Percentiles rank a stretch among this genome's conserved stretches.
These are phyloP conservation scores for Suillus luteus DNA, from an alignment of 768 basidiomycete species.

Conservation along the genomic window DNA sequence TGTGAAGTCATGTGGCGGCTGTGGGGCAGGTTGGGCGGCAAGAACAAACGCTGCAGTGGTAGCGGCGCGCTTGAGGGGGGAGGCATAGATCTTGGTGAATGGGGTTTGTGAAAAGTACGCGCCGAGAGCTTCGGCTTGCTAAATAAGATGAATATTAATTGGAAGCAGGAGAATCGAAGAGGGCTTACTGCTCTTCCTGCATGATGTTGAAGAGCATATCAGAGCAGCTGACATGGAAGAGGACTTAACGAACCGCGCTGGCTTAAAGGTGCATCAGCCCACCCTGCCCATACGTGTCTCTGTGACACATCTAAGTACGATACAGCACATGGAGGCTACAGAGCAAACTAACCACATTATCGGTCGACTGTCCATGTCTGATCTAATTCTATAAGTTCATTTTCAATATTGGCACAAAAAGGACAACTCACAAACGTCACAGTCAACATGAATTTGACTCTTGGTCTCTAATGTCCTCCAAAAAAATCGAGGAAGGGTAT, in stretches of 20 bases:
- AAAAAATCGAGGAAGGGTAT: neutral
- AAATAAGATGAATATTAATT: neutral
- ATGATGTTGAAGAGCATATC: constrained; percentile 10
- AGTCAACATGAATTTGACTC: constrained; percentile 4
- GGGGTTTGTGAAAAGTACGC: constrained; percentile 47
- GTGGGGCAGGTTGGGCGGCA: constrained; percentile 47
- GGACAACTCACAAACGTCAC: neutral
- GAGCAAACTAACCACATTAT: constrained; percentile 58
- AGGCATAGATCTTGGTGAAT: constrained; percentile 63
- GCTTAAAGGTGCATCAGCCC: constrained; percentile 70
- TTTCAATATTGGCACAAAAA: neutral
- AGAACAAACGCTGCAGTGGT: constrained; percentile 61
- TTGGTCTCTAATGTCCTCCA: neutral
- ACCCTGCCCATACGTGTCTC: constrained; percentile 70
- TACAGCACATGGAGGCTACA: neutral
- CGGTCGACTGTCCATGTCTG: constrained; percentile 76
- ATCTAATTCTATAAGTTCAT: constrained; percentile 42
- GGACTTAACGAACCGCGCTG: constrained; percentile 61
- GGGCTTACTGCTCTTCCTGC: constrained; percentile 56
- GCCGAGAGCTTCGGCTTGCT: constrained; percentile 71
- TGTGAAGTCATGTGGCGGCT: constrained; percentile 41
- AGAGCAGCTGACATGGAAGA: neutral
- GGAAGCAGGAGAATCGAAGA: neutral
- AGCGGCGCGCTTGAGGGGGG: constrained; percentile 63
- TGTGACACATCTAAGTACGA: constrained; percentile 18